These are phyloP conservation scores for Magnusiomyces suaveolens DNA, from an alignment of 1,139 yeast genomes.

Conservation along the genomic window DNA sequence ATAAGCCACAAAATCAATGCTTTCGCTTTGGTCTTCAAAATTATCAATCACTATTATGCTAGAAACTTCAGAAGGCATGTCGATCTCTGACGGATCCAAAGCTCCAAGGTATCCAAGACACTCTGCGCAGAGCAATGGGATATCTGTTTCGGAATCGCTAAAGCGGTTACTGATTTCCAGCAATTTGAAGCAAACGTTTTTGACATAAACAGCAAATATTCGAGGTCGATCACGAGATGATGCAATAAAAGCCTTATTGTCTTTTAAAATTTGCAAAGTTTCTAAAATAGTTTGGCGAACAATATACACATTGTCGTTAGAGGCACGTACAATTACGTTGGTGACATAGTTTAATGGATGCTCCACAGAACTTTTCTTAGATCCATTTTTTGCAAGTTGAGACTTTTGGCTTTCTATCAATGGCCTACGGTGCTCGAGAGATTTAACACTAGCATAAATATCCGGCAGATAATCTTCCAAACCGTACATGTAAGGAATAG, in stretches of 20 bases:
- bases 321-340: conserved; percentile 38
- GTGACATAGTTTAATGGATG: neutral
- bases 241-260: conserved; percentile 43
- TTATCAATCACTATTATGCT: conserved; percentile 48
- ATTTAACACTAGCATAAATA: conserved; percentile 13
- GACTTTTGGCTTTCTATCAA: neutral
- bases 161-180: conserved; percentile 39
- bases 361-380: neutral
- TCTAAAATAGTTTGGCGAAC: conserved; percentile 72
- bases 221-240: conserved; percentile 21
- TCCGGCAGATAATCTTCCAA: conserved; percentile 20
- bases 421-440: neutral
- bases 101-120: conserved; percentile 75
- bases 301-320: conserved; percentile 64
- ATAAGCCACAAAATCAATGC: conserved; percentile 51
- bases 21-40: conserved; percentile 54
- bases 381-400: neutral
- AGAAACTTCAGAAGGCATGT: conserved; percentile 38
- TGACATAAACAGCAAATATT: conserved; percentile 30
- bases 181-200: conserved; percentile 45
- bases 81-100: conserved; percentile 56
- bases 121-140: conserved; percentile 52
- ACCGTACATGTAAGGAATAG: conserved; percentile 22
- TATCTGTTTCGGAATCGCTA: conserved; percentile 39
- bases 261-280: conserved; percentile 42